Base-by-base conservation (phyloP, 345 rosid species). In the Citrus trifoliata region DNA sequence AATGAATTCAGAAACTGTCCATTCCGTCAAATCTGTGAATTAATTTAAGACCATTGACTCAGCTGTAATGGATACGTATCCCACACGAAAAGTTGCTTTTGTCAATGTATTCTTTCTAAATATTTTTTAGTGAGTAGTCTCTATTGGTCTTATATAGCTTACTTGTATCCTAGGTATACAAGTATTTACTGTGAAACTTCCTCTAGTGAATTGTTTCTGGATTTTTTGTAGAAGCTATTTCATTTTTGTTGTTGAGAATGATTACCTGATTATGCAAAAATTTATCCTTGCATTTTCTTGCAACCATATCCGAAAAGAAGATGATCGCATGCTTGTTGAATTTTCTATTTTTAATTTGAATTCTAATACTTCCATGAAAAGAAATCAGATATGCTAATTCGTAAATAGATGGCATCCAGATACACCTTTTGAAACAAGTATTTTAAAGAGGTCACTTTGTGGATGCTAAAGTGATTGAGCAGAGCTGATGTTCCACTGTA, bases 391-490 rank as follows among this genome's bases (percentile, higher is more conserved):
- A 40, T 74, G 68, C 28, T 61, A 30, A 24, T 24, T 62, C 16
- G 28, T 25, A 7, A 35, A 7, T 22, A 46, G 56, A 82, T 74
- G 72, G 78, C 83, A 78, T 86, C 81, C 74, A 24, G 53, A 76
- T 71, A 83, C 82, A 76, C 78, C 83, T 72, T 63, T 82, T 84
- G 76, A 64, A 58, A 48, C 78, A 16, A 62, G 71, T 63, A 55
- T 74, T 73, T 78, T 75, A 55, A 59, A 83, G 48, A 75, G 83
- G 83, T 78, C 80, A 77, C 81, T 72, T 78, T 76, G 67, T 78
- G 74, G 78, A 84, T 85, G 86, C 86, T 79, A 84, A 76, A 83
- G 80, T 55, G 40, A 81, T 70, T 21, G 38, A 69, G 76, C 81
- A 77, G 84, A 82, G 84, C 77, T 74, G 84, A 82, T 73, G 67